phyloP scores from a whole-genome alignment of 768 basidiomycete genomes.

The Fomitopsis pulvina region DNA sequence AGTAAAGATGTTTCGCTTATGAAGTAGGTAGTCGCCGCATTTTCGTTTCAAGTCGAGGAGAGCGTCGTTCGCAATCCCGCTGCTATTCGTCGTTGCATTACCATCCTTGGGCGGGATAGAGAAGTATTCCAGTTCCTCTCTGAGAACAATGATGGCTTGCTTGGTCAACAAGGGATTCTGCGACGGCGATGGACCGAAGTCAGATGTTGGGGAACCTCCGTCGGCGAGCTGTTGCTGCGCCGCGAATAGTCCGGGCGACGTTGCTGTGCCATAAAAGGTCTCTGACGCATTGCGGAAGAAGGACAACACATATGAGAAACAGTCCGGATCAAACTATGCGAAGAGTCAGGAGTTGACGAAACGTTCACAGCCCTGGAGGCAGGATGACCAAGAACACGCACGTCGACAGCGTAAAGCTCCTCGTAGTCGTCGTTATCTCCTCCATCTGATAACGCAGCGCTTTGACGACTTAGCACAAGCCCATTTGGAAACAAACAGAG shows the following conservation, averaged over 20 bases:
- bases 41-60: slow-evolving; percentile 78
- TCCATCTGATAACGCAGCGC: slow-evolving; percentile 64
- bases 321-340: slow-evolving; percentile 89
- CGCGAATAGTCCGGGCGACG: slow-evolving; percentile 62
- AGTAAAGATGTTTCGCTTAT: slow-evolving; percentile 90
- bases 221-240: slow-evolving; percentile 80
- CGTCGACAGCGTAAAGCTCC: slow-evolving; percentile 94
- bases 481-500: slow-evolving; percentile 97
- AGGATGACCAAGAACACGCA: slow-evolving; percentile 39
- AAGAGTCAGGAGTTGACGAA: slow-evolving; percentile 5
- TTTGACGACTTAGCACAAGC: slow-evolving; percentile 85
- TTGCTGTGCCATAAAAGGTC: slow-evolving; percentile 83
- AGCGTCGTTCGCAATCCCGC: slow-evolving; percentile 73
- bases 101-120: slow-evolving; percentile 79
- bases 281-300: slow-evolving; percentile 91
- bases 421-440: slow-evolving; percentile 76
- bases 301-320: slow-evolving; percentile 87
- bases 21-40: slow-evolving; percentile 84
- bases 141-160: slow-evolving; percentile 96
- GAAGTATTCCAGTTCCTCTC: slow-evolving; percentile 98
- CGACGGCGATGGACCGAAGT: slow-evolving; percentile 55
- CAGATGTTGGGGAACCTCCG: slow-evolving; percentile 47
- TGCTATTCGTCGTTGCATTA: slow-evolving; percentile 58
- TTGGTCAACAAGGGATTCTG: slow-evolving; percentile 93
- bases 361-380: slow-evolving; percentile 1